Evolutionary conservation across 1,284 basidiomycete species (phyloP).

Genomic region (Heterobasidion parviporum): DNA sequence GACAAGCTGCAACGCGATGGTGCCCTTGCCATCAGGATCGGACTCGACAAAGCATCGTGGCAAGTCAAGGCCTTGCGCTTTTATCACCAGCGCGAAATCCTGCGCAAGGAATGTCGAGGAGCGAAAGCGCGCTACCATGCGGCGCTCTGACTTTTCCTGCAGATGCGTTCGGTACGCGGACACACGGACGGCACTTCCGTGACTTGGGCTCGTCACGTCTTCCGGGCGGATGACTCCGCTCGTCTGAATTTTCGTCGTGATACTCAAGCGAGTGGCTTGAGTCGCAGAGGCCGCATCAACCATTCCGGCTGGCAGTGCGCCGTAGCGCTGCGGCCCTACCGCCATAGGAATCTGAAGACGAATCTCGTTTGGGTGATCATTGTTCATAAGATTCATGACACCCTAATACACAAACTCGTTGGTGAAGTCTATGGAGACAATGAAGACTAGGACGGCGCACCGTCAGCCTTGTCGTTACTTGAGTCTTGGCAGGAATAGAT

Average conservation of each 20-base stretch:
- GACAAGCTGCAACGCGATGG: slow-evolving; percentile 41
- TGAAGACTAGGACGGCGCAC: slow-evolving; percentile 21
- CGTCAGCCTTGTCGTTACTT: slow-evolving; percentile 31
- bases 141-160: slow-evolving; percentile 27
- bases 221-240: slow-evolving; percentile 27
- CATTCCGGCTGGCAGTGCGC: slow-evolving; percentile 29
- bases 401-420: slow-evolving; percentile 20
- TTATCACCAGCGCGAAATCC: slow-evolving; percentile 39
- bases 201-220: slow-evolving; percentile 31
- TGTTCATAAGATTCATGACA: slow-evolving; percentile 33
- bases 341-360: slow-evolving; percentile 42
- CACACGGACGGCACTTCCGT: slow-evolving; percentile 21
- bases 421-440: too few relatives aligned
- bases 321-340: slow-evolving; percentile 41
- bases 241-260: slow-evolving; percentile 37
- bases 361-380: slow-evolving; percentile 36
- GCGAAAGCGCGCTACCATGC: slow-evolving; percentile 27
- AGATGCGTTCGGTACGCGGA: slow-evolving; percentile 24
- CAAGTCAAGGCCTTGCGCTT: slow-evolving; percentile 35
- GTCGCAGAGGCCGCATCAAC: slow-evolving; percentile 21
- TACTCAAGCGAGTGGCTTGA: slow-evolving; percentile 26
- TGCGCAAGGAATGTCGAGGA: slow-evolving; percentile 30
- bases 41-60: slow-evolving; percentile 49
- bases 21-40: slow-evolving; percentile 17
- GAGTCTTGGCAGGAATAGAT: slow-evolving; percentile 32